Percentiles rank a stretch among this genome's conserved stretches.
These are phyloP conservation scores for Psilocybe mexicana DNA, from an alignment of 1,284 basidiomycete genomes.

Conservation along the genomic window DNA sequence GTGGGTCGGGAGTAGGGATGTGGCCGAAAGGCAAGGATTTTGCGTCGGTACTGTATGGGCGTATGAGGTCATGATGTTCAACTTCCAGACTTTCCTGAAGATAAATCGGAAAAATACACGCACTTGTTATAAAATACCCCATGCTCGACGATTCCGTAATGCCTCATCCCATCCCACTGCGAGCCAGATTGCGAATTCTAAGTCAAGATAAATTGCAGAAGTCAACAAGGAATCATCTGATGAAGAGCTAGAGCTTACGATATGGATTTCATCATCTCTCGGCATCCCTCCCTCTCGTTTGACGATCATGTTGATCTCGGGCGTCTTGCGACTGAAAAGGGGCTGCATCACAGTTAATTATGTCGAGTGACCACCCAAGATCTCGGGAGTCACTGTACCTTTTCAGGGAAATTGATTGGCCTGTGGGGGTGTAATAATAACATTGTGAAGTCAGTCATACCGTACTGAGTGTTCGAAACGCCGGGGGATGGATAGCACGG, in stretches of 20 bases:
- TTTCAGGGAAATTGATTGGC: conserved; percentile 69
- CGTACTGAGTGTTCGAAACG: neutral
- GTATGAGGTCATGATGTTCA: too few species aligned
- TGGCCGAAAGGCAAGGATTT: conserved; percentile 46
- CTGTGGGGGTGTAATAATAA: conserved; percentile 30
- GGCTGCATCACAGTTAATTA: conserved; percentile 39
- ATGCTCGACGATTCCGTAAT: conserved; percentile 57
- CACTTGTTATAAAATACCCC: conserved; percentile 68
- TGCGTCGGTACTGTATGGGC: conserved; percentile 43
- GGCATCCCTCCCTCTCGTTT: conserved; percentile 33
- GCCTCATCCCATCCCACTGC: conserved; percentile 74
- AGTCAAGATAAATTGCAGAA: neutral
- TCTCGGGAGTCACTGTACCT: conserved; percentile 29
- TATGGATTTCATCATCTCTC: conserved; percentile 64
- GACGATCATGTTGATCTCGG: conserved; percentile 47
- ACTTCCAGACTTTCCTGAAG: too few species aligned
- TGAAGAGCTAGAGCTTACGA: conserved; percentile 40
- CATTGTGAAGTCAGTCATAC: neutral
- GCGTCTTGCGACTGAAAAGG: conserved; percentile 52
- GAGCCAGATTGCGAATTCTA: conserved; percentile 77
- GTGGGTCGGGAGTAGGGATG: conserved; percentile 51
- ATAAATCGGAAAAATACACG: neutral
- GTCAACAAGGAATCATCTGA: neutral
- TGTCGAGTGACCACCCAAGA: neutral
- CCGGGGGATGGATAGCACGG: too few species aligned